phyloP scores from a whole-genome alignment of 495 filamentous ascomycete genomes.

The Lophiotrema nucula region DNA sequence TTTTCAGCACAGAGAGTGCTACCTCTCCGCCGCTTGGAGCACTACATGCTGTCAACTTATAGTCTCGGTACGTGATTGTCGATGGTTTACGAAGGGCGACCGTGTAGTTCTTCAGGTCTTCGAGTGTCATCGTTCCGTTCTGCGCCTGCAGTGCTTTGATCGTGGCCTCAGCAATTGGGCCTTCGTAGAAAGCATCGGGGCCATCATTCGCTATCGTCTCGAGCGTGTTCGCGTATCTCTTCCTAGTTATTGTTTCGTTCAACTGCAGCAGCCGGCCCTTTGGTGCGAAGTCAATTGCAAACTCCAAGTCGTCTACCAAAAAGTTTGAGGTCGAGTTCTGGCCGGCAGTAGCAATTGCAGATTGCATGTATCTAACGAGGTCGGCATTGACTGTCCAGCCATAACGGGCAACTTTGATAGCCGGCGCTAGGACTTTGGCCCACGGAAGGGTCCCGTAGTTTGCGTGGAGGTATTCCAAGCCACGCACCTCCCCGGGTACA shows the following conservation, averaged over 20 bases:
- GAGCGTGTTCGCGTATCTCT: conserved; percentile 75
- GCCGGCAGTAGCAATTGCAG: conserved; percentile 27
- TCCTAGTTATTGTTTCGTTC: conserved; percentile 74
- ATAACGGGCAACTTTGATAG: conserved; percentile 68
- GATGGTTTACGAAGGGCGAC: conserved; percentile 60
- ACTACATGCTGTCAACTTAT: conserved; percentile 63
- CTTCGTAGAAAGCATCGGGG: conserved; percentile 72
- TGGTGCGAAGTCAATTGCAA: conserved; percentile 86
- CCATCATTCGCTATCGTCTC: conserved; percentile 70
- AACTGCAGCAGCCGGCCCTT: conserved; percentile 67
- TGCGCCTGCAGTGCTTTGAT: conserved; percentile 60
- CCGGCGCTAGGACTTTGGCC: conserved; percentile 66
- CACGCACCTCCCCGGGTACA: conserved; percentile 79
- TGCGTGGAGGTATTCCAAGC: conserved; percentile 71
- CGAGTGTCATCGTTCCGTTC: conserved; percentile 80
- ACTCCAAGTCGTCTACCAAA: conserved; percentile 67
- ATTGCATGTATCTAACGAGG: conserved; percentile 65
- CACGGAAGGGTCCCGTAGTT: conserved; percentile 71
- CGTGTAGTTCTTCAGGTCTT: conserved; percentile 70
- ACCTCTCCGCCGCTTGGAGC: conserved; percentile 75
- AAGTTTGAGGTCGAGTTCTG: conserved; percentile 52
- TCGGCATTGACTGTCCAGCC: conserved; percentile 74
- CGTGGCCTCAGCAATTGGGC: conserved; percentile 69
- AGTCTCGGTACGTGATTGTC: conserved; percentile 69
- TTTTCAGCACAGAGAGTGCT: conserved; percentile 70